phyloP scores from a whole-genome alignment of 306 rosid species.

The Begonia fuchsioides region DNA sequence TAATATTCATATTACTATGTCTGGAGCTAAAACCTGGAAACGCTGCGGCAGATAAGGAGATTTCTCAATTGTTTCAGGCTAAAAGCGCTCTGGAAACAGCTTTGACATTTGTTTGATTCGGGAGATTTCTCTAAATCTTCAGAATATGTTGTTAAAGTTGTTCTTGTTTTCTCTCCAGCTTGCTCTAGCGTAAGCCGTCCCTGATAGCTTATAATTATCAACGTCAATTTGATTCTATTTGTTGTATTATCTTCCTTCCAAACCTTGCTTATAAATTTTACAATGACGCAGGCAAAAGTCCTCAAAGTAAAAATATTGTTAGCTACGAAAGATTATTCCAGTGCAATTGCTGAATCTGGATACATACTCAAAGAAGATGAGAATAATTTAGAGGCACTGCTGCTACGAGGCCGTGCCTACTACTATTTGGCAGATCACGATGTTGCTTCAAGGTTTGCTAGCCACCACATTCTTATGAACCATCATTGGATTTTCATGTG shows the following conservation, averaged over 20 bases:
- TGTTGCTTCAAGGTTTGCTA: conserved; percentile 69
- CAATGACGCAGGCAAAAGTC: conserved; percentile 63
- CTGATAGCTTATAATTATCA: conserved; percentile 1
- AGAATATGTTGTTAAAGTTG: conserved; percentile 84
- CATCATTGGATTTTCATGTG: too few relatives aligned
- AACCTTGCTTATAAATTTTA: too few relatives aligned
- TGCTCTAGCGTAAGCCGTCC: conserved; percentile 48
- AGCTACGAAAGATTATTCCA: conserved; percentile 65
- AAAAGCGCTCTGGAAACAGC: too few relatives aligned
- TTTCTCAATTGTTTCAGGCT: too few relatives aligned
- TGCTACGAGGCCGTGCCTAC: conserved; percentile 88
- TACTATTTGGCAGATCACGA: conserved; percentile 97
- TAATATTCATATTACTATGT: too few relatives aligned
- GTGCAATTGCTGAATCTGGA: conserved; percentile 66
- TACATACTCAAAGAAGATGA: conserved; percentile 86
- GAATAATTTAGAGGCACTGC: conserved; percentile 64
- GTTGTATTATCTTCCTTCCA: conserved; percentile 3
- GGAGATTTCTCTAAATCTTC: conserved; percentile 56
- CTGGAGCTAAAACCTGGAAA: too few relatives aligned
- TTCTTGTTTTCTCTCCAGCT: conserved; percentile 86
- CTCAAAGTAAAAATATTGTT: conserved; percentile 64
- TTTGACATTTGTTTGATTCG: too few relatives aligned
- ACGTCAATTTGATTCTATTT: neutral
- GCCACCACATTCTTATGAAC: too few relatives aligned
- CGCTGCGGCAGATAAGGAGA: too few relatives aligned